These are phyloP conservation scores for Cercospora janseana DNA, from an alignment of 2,329 filamentous ascomycete genomes.

Conservation along the genomic window DNA sequence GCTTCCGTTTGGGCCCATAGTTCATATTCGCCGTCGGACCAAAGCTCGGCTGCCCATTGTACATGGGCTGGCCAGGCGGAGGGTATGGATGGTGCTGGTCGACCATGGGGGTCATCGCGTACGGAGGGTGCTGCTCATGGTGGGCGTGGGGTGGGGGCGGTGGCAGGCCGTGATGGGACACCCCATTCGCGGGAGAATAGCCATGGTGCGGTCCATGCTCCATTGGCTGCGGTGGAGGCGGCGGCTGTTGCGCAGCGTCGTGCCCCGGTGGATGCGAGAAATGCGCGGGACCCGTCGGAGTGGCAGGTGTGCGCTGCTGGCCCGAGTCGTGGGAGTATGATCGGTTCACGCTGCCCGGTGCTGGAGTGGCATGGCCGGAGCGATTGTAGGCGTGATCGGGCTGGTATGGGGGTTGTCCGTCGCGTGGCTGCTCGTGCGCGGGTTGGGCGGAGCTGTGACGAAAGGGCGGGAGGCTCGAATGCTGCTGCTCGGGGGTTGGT, in stretches of 20 bases:
- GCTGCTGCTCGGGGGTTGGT: constrained; percentile 27
- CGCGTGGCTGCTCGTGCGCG: constrained; percentile 32
- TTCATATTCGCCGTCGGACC: constrained; percentile 30
- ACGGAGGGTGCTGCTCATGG: constrained; percentile 29
- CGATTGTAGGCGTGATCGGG: constrained; percentile 34
- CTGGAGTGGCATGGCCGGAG: constrained; percentile 38
- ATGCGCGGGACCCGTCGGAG: constrained; percentile 32
- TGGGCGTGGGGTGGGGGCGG: constrained; percentile 27
- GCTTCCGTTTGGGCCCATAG: constrained; percentile 34
- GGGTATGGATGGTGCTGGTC: constrained; percentile 32
- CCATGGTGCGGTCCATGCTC: constrained; percentile 35
- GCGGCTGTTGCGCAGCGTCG: constrained; percentile 30
- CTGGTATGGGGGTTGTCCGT: constrained; percentile 27
- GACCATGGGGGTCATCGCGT: constrained; percentile 33
- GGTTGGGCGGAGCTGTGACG: constrained; percentile 28
- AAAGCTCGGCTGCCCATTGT: constrained; percentile 25
- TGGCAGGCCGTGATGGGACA: constrained; percentile 29
- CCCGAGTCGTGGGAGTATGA: constrained; percentile 37
- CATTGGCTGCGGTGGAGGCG: constrained; percentile 28
- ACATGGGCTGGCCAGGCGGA: constrained; percentile 31
- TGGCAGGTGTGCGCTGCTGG: constrained; percentile 36
- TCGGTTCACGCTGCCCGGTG: constrained; percentile 34
- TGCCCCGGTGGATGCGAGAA: constrained; percentile 20
- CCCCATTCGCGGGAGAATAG: constrained; percentile 33
- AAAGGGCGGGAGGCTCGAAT: constrained; percentile 28